phyloP scores from a whole-genome alignment of 805 yeast species.

The Hemisphaericaspora nanyangensis region DNA sequence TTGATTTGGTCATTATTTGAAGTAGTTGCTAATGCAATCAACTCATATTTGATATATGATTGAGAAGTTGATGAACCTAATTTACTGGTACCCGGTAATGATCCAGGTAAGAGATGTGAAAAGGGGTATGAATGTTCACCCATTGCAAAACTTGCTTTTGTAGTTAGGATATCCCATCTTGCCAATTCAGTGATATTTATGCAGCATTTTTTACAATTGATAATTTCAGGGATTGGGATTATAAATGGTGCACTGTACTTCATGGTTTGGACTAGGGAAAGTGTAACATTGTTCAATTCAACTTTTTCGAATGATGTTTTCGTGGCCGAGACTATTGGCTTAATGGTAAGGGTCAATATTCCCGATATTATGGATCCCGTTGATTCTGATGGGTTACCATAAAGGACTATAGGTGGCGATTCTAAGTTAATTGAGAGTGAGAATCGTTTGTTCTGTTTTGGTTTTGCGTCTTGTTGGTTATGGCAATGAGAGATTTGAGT shows the following conservation, averaged over 20 bases:
- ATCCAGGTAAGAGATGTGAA: slow-evolving; percentile 83
- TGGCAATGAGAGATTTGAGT: too few relatives aligned
- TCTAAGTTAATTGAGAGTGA: slow-evolving; percentile 63
- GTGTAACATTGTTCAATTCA: slow-evolving; percentile 52
- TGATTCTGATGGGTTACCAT: slow-evolving; percentile 73
- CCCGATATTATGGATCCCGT: slow-evolving; percentile 89
- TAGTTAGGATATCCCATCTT: slow-evolving; percentile 78
- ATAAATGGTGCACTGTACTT: slow-evolving; percentile 63
- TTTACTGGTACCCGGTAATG: slow-evolving; percentile 75
- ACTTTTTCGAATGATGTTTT: slow-evolving; percentile 32
- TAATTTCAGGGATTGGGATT: slow-evolving; percentile 45
- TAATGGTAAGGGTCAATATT: slow-evolving; percentile 33
- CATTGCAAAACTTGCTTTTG: slow-evolving; percentile 51
- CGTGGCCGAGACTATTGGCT: not conserved
- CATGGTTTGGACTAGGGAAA: slow-evolving; percentile 71
- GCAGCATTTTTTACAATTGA: slow-evolving; percentile 57
- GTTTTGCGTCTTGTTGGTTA: not conserved
- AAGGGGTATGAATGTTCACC: slow-evolving; percentile 90
- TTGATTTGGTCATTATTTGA: slow-evolving; percentile 19
- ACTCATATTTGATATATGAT: slow-evolving; percentile 64
- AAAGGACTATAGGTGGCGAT: slow-evolving; percentile 86
- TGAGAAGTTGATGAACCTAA: slow-evolving; percentile 50
- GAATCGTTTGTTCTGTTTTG: slow-evolving; percentile 1
- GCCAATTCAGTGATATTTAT: slow-evolving; percentile 61
- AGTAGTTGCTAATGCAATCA: slow-evolving; percentile 55